Base-by-base conservation (phyloP, 2,329 filamentous ascomycete genomes). In the Ceratocystis colombiana region DNA sequence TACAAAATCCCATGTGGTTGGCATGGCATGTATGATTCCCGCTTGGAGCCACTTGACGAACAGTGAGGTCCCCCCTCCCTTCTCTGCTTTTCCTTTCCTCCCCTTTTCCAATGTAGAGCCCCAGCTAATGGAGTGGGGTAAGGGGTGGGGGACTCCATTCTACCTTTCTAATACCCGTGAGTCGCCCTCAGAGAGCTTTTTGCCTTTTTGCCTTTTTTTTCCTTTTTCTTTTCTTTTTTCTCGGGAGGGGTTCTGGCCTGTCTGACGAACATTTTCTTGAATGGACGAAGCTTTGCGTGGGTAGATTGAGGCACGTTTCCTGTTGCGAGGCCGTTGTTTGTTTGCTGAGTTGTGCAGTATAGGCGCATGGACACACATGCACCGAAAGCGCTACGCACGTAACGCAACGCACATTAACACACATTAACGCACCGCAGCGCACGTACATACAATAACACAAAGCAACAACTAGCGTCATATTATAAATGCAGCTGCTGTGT, bases 11-110 rank as follows among this genome's bases (percentile, higher is more conserved):
- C 28, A 59, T 59, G 53, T 59, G 53, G 53, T 59, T 59, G 53
- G 53, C 53, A 59, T 59, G 53, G 53, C 53, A 30, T 59, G 53
- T 59, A 30, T 59, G 28, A 30, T 59, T 59, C 48, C 48, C 48
- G 48, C 48, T 53, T 25, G 15, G 48, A 25, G 48, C 48, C 48
- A 53, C 12, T 25, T 53, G 48, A 6, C 48, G 48, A 53, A 25
- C 48, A 53, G 48, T 53, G 48, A 53, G 48, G 48, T 22, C 10
- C 48, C n/a, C n/a, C 17, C 22, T 25, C 48, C 48, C 12, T 25
- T 25, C 7, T 25, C n/a, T 25, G 1, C 48, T 25, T 53, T n/a
- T 17, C 46, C 46, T 48, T 22, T 48, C 46, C 15, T 48, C 46
- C 46, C 46, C 48, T 53, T 15, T 12, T 25, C 48, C 10, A 22